These are phyloP conservation scores for Panicum hallii DNA, from an alignment of 202 grass and related monocot species.

Conservation along the genomic window DNA sequence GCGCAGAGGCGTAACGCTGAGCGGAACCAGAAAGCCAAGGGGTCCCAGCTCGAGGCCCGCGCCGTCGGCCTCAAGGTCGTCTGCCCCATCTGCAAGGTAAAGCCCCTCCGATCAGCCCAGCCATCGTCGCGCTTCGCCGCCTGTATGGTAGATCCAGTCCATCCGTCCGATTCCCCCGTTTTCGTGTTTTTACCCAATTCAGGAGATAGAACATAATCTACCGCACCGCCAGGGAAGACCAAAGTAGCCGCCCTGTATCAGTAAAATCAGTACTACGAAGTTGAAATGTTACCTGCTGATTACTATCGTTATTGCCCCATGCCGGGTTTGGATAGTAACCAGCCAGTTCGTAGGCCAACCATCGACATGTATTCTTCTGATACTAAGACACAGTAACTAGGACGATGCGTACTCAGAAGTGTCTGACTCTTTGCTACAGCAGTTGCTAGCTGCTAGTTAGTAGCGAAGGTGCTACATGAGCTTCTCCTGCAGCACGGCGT, in stretches of 20 bases:
- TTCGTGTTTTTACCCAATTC: background rate
- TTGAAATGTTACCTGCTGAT: background rate
- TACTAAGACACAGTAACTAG: background rate
- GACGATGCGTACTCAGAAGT: background rate
- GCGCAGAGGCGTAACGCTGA: constrained; percentile 85
- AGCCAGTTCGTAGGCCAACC: background rate
- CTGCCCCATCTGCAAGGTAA: constrained; percentile 96
- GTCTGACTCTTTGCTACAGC: background rate
- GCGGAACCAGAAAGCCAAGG: constrained; percentile 92
- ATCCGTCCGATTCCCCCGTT: background rate
- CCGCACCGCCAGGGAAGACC: background rate
- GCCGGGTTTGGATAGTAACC: background rate
- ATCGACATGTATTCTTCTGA: background rate
- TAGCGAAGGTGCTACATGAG: background rate
- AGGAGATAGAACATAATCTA: background rate
- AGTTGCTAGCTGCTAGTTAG: background rate
- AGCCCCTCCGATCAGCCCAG: too few relatives aligned
- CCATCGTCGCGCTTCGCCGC: background rate
- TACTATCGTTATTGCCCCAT: background rate
- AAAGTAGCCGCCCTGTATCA: background rate
- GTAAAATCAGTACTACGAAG: background rate
- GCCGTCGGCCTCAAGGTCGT: constrained; percentile 89
- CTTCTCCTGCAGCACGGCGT: background rate
- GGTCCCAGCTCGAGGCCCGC: constrained; percentile 90
- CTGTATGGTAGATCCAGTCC: background rate